These are phyloP conservation scores for Balansia obtecta DNA, from an alignment of 2,329 filamentous ascomycete genomes.

Conservation along the genomic window DNA sequence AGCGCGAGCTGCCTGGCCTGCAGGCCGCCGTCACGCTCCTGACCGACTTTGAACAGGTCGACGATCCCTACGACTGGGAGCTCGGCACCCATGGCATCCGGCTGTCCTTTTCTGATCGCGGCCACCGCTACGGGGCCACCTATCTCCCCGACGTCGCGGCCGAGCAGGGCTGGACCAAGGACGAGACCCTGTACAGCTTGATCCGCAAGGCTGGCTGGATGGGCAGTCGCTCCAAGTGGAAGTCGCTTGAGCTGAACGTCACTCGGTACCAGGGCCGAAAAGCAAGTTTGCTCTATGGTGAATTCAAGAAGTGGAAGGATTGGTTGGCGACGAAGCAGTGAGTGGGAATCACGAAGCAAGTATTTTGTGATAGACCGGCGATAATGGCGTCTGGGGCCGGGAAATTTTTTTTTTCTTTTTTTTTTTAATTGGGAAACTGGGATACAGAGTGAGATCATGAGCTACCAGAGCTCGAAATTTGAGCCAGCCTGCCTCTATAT, in stretches of 20 bases:
- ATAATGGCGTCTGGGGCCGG: not conserved
- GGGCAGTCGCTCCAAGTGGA: constrained; percentile 69
- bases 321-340: constrained; percentile 37
- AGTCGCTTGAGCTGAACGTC: constrained; percentile 64
- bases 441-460: no score
- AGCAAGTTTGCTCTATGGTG: constrained; percentile 53
- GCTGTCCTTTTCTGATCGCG: constrained; percentile 68
- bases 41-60: constrained; percentile 69
- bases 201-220: constrained; percentile 94
- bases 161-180: constrained; percentile 92
- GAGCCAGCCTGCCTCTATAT: no score
- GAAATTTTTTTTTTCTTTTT: not conserved
- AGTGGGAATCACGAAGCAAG: not conserved
- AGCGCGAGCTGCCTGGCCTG: constrained; percentile 42
- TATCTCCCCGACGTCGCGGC: constrained; percentile 85
- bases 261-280: constrained; percentile 82
- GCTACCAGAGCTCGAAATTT: no score
- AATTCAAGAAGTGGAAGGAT: constrained; percentile 69
- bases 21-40: constrained; percentile 68
- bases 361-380: not conserved
- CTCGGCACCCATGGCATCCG: constrained; percentile 78
- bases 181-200: constrained; percentile 78
- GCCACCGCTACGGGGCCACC: constrained; percentile 66
- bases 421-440: not conserved
- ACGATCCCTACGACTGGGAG: constrained; percentile 69